Conservation (phyloP, 1,284 basidiomycete species). For the Sporisorium exsertum region DNA sequence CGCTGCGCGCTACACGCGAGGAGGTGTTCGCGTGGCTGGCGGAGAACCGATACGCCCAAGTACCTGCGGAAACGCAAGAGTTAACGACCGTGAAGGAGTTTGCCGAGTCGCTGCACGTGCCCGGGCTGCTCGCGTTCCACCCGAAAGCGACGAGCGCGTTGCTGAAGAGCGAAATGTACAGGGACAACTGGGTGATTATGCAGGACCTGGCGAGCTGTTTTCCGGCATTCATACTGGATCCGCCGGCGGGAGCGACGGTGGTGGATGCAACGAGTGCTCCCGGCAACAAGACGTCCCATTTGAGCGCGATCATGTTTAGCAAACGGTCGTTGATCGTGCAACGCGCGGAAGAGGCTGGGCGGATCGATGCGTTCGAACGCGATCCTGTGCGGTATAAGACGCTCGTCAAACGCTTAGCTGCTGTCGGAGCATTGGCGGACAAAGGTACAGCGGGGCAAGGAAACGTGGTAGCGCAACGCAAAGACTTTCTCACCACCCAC, state of each 20-base stretch:
- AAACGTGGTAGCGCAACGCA: constrained; percentile 48
- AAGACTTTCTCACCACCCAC: constrained; percentile 58
- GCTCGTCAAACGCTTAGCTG: constrained; percentile 24
- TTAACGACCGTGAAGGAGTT: constrained; percentile 55
- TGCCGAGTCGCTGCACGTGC: constrained; percentile 75
- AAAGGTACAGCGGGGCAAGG: constrained; percentile 20
- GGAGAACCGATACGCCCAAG: constrained; percentile 61
- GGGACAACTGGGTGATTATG: constrained; percentile 83
- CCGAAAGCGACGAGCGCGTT: constrained; percentile 70
- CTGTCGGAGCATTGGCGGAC: constrained; percentile 21
- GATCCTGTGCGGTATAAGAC: constrained; percentile 41
- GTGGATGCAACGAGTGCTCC: constrained; percentile 97
- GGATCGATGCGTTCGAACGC: constrained; percentile 59
- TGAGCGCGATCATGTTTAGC: constrained; percentile 77
- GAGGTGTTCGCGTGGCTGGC: constrained; percentile 76
- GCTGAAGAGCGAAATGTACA: constrained; percentile 72
- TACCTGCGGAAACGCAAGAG: constrained; percentile 17
- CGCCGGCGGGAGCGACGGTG: constrained; percentile 70
- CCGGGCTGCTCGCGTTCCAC: constrained; percentile 82
- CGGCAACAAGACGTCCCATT: constrained; percentile 96
- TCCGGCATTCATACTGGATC: constrained; percentile 79
- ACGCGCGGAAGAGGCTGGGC: background rate
- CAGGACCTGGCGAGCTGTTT: constrained; percentile 99
- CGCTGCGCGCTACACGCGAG: constrained; percentile 17
- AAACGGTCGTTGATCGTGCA: background rate